Percentiles rank a stretch among this genome's conserved stretches.
These are phyloP conservation scores for Camelina laxa DNA, from an alignment of 345 rosid species.

Conservation along the genomic window DNA sequence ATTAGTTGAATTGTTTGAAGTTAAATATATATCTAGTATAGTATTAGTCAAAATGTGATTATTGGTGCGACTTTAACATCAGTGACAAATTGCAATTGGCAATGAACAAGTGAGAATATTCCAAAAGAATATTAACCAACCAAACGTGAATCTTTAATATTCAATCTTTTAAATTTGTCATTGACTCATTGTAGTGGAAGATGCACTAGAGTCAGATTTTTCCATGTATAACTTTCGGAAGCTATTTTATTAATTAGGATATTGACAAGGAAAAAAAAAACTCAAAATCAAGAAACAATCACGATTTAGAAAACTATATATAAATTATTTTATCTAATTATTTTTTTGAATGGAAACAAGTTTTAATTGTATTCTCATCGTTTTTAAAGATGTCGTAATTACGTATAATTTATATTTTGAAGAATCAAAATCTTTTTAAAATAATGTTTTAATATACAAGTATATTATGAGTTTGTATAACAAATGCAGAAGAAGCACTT, in stretches of 20 bases:
- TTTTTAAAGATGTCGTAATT: no score
- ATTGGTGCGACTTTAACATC: constrained; percentile 32
- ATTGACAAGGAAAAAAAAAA: not conserved
- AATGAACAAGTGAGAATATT: constrained; percentile 35
- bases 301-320: not conserved
- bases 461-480: no score
- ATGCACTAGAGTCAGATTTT: constrained; percentile 23
- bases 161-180: constrained; percentile 6
- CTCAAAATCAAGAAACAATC: not conserved
- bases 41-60: constrained; percentile 29
- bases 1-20: not conserved
- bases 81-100: constrained; percentile 21
- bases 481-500: no score
- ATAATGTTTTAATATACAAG: no score
- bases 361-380: no score
- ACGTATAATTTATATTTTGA: no score
- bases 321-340: no score
- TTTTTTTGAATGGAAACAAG: no score
- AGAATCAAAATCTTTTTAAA: no score
- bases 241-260: not conserved
- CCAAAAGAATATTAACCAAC: constrained; percentile 41
- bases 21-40: not conserved
- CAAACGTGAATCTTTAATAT: constrained; percentile 36
- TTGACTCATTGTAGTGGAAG: constrained; percentile 33
- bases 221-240: not conserved